Evolutionary conservation across 2,329 filamentous ascomycete genomes (phyloP).

Genomic region (Pseudogymnoascus sp.): DNA sequence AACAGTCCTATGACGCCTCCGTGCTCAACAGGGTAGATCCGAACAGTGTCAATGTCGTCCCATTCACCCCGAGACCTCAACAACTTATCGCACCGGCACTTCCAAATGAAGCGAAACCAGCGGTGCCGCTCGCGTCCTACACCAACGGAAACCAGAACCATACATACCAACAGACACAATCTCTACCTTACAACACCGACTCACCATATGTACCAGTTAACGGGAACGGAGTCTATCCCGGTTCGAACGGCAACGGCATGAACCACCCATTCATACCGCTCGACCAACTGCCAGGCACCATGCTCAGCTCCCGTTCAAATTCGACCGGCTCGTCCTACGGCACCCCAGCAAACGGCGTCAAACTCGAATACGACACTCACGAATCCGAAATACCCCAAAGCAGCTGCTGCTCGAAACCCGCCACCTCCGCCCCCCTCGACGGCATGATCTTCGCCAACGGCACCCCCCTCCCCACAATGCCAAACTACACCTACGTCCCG

Average conservation of each 20-base stretch:
- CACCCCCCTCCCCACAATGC: slow-evolving; percentile 19
- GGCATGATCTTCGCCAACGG: slow-evolving; percentile 17
- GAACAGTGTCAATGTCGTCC: slow-evolving; percentile 43
- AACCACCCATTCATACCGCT: background rate
- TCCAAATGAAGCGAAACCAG: background rate
- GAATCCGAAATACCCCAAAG: slow-evolving; percentile 16
- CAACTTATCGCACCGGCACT: slow-evolving; percentile 14
- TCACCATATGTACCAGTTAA: background rate
- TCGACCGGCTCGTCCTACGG: background rate
- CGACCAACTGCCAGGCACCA: background rate
- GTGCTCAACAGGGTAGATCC: slow-evolving; percentile 46
- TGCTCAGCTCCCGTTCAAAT: background rate
- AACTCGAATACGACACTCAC: background rate
- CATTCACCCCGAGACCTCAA: slow-evolving; percentile 27
- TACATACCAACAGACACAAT: background rate
- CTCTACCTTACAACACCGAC: background rate
- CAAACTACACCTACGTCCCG: background rate
- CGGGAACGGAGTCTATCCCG: background rate
- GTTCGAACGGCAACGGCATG: background rate
- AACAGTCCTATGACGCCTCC: slow-evolving; percentile 42
- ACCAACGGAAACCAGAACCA: background rate
- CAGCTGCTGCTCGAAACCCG: slow-evolving; percentile 32
- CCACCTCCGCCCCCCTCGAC: slow-evolving; percentile 15
- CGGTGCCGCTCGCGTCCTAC: background rate
- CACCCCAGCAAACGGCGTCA: slow-evolving; percentile 9